Evolutionary conservation across 345 rosid genomes (phyloP), one percentile per base, ranked within the genome.

Genomic region (Xanthoceras sorbifolium): DNA sequence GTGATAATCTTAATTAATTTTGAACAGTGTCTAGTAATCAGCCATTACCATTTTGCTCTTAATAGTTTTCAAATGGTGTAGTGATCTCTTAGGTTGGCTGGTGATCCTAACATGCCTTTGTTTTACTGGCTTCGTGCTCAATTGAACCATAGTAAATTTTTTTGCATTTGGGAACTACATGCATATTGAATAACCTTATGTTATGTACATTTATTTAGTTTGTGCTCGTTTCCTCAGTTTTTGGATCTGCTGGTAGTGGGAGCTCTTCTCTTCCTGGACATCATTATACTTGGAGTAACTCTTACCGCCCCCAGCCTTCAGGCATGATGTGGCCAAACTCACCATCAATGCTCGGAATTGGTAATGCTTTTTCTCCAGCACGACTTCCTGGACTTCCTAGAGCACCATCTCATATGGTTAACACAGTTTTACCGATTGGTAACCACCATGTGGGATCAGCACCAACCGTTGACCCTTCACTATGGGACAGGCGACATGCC

Each of bases 291-390:
- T 86, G 89, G 92, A 79, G 77, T 42, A 85, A 82, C 81, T 71
- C 89, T 20, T 84, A 85, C 77, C 79, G 54, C 32, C 80, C 77
- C 48, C 86, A 67, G 65, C 81, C 87, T 67, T 81, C 87, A n/a
- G 78, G 86, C 71, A 72, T 84, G 84, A 85, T 85, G 79, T 89
- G 95, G 93, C 83, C 87, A 70, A 85, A 83, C 76, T 85, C 95
- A 40, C 85, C 90, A 64, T 81, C 93, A 46, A 74, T 81, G 32
- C 81, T 81, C 54, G 92, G 86, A 77, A 65, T 83, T 75, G 69
- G 75, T 78, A 64, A 77, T 67, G 77, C 82, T 77, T 87, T 66
- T 82, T 71, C 82, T 7, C 67, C 78, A 22, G 71, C 81, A 67
- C 79, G 50, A 77, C 67, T 80, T 69, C 82, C 81, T 74, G 91